A percentile compares a stretch with the other conserved stretches of the same genome.
Evolutionary conservation across 2,329 filamentous ascomycete genomes (phyloP).

Genomic region (Thermothelomyces thermophilus): DNA sequence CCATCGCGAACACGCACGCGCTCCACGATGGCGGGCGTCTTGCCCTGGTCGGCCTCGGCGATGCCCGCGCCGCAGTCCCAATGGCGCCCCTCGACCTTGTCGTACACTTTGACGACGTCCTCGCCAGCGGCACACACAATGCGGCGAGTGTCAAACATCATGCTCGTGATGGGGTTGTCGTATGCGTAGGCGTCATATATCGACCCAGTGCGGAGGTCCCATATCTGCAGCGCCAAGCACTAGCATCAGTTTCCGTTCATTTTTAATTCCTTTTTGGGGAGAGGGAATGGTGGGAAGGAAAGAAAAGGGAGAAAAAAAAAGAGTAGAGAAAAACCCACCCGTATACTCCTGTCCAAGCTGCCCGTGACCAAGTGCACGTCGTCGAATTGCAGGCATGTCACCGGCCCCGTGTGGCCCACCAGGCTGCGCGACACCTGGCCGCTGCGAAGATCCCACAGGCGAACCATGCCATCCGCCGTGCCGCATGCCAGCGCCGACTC

Average conservation of each 20-base stretch:
- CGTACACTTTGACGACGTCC: conserved; percentile 94
- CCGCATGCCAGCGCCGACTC: conserved; percentile 93
- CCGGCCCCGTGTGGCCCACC: conserved; percentile 89
- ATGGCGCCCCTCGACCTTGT: conserved; percentile 90
- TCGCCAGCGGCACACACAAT: conserved; percentile 90
- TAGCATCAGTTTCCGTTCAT: conserved; percentile 14
- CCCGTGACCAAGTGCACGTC: conserved; percentile 92
- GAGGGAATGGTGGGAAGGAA: too few relatives aligned
- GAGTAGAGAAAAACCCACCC: conserved; percentile 54
- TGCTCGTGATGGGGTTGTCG: conserved; percentile 82
- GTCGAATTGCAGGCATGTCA: conserved; percentile 93
- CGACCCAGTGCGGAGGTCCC: conserved; percentile 93
- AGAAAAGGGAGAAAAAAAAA: not conserved
- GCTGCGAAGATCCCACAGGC: conserved; percentile 92
- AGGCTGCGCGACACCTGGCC: conserved; percentile 95
- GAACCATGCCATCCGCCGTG: conserved; percentile 94
- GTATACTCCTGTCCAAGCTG: conserved; percentile 83
- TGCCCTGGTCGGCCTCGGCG: conserved; percentile 58
- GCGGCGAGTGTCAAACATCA: conserved; percentile 91
- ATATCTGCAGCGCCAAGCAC: conserved; percentile 60
- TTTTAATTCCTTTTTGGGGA: too few relatives aligned
- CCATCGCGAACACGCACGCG: conserved; percentile 87
- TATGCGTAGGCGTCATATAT: conserved; percentile 97
- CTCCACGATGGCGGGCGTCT: conserved; percentile 65
- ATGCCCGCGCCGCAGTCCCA: conserved; percentile 93